Conservation (phyloP, 1,139 yeast genomes). For the Saccharomyces hybrid region DNA sequence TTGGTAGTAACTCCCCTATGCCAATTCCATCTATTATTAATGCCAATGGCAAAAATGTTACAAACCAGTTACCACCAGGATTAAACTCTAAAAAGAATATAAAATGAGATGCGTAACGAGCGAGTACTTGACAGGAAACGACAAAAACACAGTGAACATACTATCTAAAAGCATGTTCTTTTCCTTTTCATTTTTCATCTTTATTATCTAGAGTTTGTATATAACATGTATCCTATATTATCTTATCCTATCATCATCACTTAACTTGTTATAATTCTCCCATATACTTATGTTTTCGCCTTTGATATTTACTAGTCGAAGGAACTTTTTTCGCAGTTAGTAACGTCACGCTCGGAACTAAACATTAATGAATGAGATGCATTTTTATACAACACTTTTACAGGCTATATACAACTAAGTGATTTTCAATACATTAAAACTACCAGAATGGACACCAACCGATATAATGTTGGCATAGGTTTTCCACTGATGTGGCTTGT, state of each 20-base stretch:
- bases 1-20: not conserved
- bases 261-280: too few species aligned
- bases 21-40: not conserved
- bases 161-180: not conserved
- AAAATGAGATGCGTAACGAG: not conserved
- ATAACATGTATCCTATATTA: not conserved
- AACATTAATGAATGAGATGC: not conserved
- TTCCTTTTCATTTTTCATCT: not conserved
- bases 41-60: not conserved
- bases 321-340: not conserved
- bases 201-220: not conserved
- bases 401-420: too few species aligned
- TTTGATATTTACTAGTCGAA: not conserved
- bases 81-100: not conserved
- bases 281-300: not conserved
- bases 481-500: constrained; percentile 95
- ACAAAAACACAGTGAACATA: not conserved
- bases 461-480: constrained; percentile 89
- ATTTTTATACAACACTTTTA: not conserved
- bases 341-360: not conserved
- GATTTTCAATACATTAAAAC: not conserved
- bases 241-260: not conserved
- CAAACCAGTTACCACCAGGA: not conserved
- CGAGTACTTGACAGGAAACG: not conserved
- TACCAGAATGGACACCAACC: constrained; percentile 99